These are phyloP conservation scores for Dentipellis sp. DNA, from an alignment of 768 basidiomycete genomes.

Conservation along the genomic window DNA sequence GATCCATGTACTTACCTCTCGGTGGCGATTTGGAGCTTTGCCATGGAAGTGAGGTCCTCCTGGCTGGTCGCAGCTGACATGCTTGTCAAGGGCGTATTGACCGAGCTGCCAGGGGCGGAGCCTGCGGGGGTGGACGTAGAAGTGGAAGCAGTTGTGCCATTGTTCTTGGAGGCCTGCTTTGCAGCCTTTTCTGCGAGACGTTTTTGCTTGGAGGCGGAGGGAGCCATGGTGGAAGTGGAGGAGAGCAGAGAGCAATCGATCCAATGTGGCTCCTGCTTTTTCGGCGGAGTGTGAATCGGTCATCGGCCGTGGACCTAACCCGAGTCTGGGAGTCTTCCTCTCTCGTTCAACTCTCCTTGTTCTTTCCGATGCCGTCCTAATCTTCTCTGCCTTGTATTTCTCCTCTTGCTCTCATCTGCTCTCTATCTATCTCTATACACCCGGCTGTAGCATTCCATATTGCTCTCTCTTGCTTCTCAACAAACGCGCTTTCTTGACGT, in stretches of 20 bases:
- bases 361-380: neutral
- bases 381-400: neutral
- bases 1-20: slow-evolving; percentile 52
- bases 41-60: slow-evolving; percentile 81
- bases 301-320: slow-evolving; percentile 9
- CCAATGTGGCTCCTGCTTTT: neutral
- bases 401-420: neutral
- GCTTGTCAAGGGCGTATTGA: slow-evolving; percentile 77
- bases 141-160: slow-evolving; percentile 37
- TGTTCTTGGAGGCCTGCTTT: slow-evolving; percentile 55
- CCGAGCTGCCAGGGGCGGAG: slow-evolving; percentile 46
- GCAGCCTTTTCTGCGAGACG: slow-evolving; percentile 92
- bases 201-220: slow-evolving; percentile 85
- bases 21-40: slow-evolving; percentile 80
- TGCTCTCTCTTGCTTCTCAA: neutral
- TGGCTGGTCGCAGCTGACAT: slow-evolving; percentile 69
- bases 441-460: no score
- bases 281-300: neutral
- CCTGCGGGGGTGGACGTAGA: slow-evolving; percentile 53
- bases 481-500: neutral
- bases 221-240: slow-evolving; percentile 40
- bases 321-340: neutral
- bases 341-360: neutral
- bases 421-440: no score
- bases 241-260: slow-evolving; percentile 4